These are phyloP conservation scores for Pichia sp. DNA, from an alignment of 1,139 yeast species.

Conservation along the genomic window DNA sequence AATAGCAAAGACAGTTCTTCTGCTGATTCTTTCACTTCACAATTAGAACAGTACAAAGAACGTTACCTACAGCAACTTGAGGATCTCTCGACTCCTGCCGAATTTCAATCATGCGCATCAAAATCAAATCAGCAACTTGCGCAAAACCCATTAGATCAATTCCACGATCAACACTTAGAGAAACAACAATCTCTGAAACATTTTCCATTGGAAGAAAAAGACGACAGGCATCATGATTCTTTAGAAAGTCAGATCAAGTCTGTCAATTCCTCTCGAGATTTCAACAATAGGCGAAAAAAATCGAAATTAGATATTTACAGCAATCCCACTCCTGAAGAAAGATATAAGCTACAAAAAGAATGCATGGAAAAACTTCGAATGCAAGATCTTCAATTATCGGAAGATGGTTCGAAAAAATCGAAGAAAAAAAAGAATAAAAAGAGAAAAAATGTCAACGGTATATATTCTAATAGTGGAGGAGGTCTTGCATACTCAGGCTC, in stretches of 20 bases:
- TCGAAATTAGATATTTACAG: not conserved
- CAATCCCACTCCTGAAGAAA: conserved; percentile 15
- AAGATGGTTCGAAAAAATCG: conserved; percentile 2
- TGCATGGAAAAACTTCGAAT: conserved; percentile 10
- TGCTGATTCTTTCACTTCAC: conserved; percentile 6
- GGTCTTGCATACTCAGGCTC: not conserved
- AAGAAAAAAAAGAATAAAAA: conserved; percentile 19
- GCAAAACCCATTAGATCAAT: not conserved
- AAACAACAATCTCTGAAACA: not conserved
- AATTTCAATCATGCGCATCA: not conserved
- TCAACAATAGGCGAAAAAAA: not conserved
- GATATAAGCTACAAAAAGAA: conserved; percentile 8
- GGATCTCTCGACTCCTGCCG: not conserved
- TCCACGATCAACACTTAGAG: not conserved
- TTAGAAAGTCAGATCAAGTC: not conserved
- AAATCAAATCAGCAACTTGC: not conserved
- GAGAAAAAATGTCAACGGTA: conserved; percentile 14
- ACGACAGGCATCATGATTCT: not conserved
- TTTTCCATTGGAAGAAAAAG: not conserved
- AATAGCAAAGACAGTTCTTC: conserved; percentile 1
- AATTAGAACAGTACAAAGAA: conserved; percentile 9
- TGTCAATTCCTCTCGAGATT: not conserved
- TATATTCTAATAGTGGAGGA: not conserved
- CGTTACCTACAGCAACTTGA: conserved; percentile 8
- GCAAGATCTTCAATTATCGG: conserved; percentile 5